phyloP scores from a whole-genome alignment of 495 filamentous ascomycete species.

The Lophiostoma macrostomum region DNA sequence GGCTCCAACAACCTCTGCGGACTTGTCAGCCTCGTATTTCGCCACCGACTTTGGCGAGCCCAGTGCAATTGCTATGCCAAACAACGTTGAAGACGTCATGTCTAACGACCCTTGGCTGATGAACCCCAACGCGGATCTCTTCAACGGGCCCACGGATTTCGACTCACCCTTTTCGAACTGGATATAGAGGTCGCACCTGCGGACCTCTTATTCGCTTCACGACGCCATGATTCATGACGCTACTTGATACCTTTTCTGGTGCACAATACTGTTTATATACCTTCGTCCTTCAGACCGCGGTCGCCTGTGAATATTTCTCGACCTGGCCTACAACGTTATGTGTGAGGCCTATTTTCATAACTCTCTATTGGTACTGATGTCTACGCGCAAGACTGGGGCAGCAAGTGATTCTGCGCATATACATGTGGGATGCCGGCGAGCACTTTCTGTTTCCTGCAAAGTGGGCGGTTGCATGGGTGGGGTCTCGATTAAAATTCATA shows the following conservation, averaged over 20 bases:
- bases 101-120: slow-evolving; percentile 26
- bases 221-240: slow-evolving; percentile 34
- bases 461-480: slow-evolving; percentile 12
- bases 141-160: slow-evolving; percentile 1
- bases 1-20: background rate
- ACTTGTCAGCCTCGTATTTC: background rate
- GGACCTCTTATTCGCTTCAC: slow-evolving; percentile 13
- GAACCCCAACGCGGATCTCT: slow-evolving; percentile 3
- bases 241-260: background rate
- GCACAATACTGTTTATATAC: background rate
- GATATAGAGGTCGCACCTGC: too few species aligned
- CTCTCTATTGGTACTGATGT: background rate
- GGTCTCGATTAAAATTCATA: slow-evolving; percentile 9
- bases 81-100: slow-evolving; percentile 20
- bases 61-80: slow-evolving; percentile 24
- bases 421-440: background rate
- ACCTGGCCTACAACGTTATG: slow-evolving; percentile 14
- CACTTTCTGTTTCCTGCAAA: background rate
- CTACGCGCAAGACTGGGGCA: background rate
- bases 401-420: slow-evolving; percentile 10
- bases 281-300: slow-evolving; percentile 13
- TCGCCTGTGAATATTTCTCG: slow-evolving; percentile 30
- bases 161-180: background rate
- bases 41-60: slow-evolving; percentile 13
- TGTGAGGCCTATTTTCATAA: slow-evolving; percentile 15